Evolutionary conservation across 2,329 filamentous ascomycete species (phyloP).

Genomic region (Boeremia exigua): DNA sequence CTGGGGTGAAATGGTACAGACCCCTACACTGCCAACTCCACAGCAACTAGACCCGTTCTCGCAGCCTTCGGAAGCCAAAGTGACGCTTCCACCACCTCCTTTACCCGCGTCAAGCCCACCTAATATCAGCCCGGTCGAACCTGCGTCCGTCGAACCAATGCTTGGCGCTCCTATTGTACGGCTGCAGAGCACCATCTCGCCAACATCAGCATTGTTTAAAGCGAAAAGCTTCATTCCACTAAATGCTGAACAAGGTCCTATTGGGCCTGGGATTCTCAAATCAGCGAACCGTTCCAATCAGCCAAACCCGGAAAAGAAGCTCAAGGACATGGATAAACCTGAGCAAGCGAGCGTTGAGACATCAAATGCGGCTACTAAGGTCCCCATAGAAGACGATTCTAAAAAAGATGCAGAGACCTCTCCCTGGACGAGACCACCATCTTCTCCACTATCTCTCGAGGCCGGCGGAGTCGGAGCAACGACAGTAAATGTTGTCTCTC

Average conservation of each 20-base stretch:
- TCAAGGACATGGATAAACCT: neutral
- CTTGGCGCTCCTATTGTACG: conserved; percentile 41
- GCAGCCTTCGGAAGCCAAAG: conserved; percentile 14
- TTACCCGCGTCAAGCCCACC: conserved; percentile 20
- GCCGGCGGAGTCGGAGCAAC: too few relatives aligned
- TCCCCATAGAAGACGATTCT: neutral
- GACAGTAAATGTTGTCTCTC: too few relatives aligned
- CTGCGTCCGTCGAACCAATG: conserved; percentile 26
- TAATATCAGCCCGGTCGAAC: conserved; percentile 13
- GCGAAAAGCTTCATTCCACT: conserved; percentile 37
- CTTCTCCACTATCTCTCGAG: neutral
- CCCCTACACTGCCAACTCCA: conserved; percentile 35
- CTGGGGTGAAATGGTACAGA: conserved; percentile 51
- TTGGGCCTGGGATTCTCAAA: conserved; percentile 40
- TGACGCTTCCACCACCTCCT: conserved; percentile 17
- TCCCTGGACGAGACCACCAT: conserved; percentile 2
- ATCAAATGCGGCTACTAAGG: neutral
- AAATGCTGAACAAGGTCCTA: conserved; percentile 32
- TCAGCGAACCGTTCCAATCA: conserved; percentile 23
- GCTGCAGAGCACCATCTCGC: conserved; percentile 41
- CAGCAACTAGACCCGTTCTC: conserved; percentile 21
- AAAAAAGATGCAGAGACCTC: conserved; percentile 4
- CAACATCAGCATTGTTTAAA: conserved; percentile 43
- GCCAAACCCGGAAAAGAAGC: conserved; percentile 17
- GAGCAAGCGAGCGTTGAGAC: neutral